Percentiles rank a stretch among this genome's conserved stretches.
These are phyloP conservation scores for Remersonia thermophila DNA, from an alignment of 2,329 filamentous ascomycete genomes.

Conservation along the genomic window DNA sequence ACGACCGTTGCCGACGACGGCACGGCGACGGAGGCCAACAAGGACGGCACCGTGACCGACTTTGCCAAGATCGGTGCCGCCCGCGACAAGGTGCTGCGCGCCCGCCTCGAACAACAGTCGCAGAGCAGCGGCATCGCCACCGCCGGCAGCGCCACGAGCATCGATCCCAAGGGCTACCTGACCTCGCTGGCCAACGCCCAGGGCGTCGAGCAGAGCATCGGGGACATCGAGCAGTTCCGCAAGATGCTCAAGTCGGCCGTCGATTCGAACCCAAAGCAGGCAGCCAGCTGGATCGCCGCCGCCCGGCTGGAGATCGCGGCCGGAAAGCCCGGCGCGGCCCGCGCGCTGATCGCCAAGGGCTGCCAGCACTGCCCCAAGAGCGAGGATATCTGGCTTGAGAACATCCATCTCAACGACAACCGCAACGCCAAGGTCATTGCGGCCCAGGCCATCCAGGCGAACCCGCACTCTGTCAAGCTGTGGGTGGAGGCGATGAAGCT, in stretches of 20 bases:
- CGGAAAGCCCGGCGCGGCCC: constrained; percentile 78
- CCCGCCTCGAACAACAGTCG: constrained; percentile 83
- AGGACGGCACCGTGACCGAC: constrained; percentile 88
- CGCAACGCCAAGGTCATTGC: constrained; percentile 94
- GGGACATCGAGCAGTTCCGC: constrained; percentile 88
- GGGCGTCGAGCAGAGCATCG: constrained; percentile 72
- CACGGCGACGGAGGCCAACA: constrained; percentile 33
- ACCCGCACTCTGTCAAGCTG: constrained; percentile 73
- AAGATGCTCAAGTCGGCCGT: constrained; percentile 92
- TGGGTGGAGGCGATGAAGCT: constrained; percentile 96
- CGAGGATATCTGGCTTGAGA: constrained; percentile 92
- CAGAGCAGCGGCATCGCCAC: constrained; percentile 54
- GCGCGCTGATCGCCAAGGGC: constrained; percentile 76
- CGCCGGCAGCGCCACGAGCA: constrained; percentile 74
- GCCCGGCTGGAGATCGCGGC: constrained; percentile 86
- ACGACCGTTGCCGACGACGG: constrained; percentile 82
- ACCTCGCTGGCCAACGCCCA: constrained; percentile 80
- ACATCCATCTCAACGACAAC: constrained; percentile 82
- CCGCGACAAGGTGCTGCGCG: constrained; percentile 87
- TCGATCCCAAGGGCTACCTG: constrained; percentile 91
- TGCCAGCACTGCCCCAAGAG: constrained; percentile 87
- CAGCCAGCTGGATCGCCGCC: constrained; percentile 89
- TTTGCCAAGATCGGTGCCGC: constrained; percentile 96
- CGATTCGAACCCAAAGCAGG: constrained; percentile 91
- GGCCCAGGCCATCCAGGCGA: constrained; percentile 82